A percentile compares a stretch with the other conserved stretches of the same genome.
phyloP scores from a whole-genome alignment of 2,329 filamentous ascomycete genomes.

The Nemania bipapillata region DNA sequence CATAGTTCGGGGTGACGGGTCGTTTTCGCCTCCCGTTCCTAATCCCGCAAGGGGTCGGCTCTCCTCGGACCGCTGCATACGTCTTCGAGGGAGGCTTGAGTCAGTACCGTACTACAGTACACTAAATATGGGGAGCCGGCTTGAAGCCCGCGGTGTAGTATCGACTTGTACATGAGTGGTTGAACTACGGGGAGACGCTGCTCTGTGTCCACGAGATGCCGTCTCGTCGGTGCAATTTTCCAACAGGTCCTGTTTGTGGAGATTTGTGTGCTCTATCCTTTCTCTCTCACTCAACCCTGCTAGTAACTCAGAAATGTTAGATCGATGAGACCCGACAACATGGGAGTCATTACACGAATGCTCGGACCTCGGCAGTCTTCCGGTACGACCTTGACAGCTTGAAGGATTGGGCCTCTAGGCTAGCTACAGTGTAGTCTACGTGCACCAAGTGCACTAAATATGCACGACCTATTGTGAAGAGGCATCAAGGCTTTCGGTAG shows the following conservation, averaged over 20 bases:
- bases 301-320: not conserved
- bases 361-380: not conserved
- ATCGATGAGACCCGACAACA: constrained; percentile 1
- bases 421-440: not conserved
- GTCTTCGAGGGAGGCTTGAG: not conserved
- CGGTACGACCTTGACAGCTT: not conserved
- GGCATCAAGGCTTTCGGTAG: not conserved
- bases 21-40: not conserved
- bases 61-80: not conserved
- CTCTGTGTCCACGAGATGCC: not conserved
- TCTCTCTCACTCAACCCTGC: not conserved
- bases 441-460: not conserved
- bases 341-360: not conserved
- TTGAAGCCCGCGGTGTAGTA: not conserved
- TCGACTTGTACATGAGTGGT: not conserved
- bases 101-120: not conserved
- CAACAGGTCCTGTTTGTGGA: not conserved
- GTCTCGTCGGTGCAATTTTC: not conserved
- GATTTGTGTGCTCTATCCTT: not conserved
- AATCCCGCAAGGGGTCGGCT: constrained; percentile 2
- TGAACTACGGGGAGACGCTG: not conserved
- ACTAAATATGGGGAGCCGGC: not conserved
- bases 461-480: not conserved
- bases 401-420: not conserved
- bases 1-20: not conserved